These are phyloP conservation scores for Alternaria viburni DNA, from an alignment of 2,329 filamentous ascomycete genomes.

Conservation along the genomic window DNA sequence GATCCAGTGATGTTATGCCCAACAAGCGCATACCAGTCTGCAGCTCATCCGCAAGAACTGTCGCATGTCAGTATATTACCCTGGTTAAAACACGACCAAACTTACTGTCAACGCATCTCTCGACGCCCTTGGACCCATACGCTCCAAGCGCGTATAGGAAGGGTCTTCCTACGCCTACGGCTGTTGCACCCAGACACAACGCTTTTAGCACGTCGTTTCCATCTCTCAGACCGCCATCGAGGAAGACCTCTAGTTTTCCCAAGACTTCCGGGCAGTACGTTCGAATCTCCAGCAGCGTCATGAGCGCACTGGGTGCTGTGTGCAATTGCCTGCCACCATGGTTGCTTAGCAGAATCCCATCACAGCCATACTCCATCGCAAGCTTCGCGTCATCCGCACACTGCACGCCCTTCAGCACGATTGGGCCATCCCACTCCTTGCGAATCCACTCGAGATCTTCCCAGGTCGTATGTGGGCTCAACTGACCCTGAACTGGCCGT, in stretches of 20 bases:
- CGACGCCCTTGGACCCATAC: constrained; percentile 46
- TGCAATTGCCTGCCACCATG: constrained; percentile 62
- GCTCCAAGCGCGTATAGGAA: constrained; percentile 49
- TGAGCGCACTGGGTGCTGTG: constrained; percentile 45
- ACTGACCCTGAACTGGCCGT: constrained; percentile 40
- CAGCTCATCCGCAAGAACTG: constrained; percentile 63
- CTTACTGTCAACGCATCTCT: constrained; percentile 47
- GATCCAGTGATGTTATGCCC: constrained; percentile 66
- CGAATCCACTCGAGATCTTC: constrained; percentile 55
- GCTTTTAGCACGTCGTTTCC: constrained; percentile 50
- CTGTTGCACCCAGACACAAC: constrained; percentile 48
- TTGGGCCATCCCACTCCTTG: constrained; percentile 49
- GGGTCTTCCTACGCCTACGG: constrained; percentile 47
- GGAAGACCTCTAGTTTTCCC: constrained; percentile 45
- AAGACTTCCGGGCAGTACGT: constrained; percentile 46
- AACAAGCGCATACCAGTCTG: constrained; percentile 71
- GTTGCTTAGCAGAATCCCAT: constrained; percentile 59
- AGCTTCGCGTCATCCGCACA: constrained; percentile 54
- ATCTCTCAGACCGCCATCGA: constrained; percentile 48
- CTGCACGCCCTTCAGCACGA: constrained; percentile 56
- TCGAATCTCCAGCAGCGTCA: constrained; percentile 48
- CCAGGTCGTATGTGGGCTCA: constrained; percentile 57
- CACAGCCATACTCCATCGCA: constrained; percentile 52
- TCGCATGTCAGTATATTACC: constrained; percentile 8
- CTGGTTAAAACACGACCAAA: neutral